phyloP scores from a whole-genome alignment of 345 rosid genomes.

The Bruguiera gymnorhiza region DNA sequence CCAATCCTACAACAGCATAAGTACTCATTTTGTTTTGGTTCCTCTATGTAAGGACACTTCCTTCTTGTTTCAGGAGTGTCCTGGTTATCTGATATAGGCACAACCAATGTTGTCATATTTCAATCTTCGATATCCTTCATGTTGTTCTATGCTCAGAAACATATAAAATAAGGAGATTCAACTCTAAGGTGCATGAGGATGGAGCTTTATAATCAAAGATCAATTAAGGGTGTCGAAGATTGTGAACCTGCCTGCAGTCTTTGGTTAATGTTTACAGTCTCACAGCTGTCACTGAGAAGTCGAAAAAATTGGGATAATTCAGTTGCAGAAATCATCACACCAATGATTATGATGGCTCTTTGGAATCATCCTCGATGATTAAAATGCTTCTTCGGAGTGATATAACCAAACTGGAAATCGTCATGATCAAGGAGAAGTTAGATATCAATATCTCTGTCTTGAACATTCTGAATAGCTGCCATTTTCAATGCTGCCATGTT shows the following conservation, averaged over 20 bases:
- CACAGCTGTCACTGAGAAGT: no score
- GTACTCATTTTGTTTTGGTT: slow-evolving; percentile 5
- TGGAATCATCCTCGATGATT: not conserved
- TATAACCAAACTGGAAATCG: no score
- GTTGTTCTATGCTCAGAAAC: not conserved
- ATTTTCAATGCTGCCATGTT: slow-evolving; percentile 4
- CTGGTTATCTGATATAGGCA: not conserved
- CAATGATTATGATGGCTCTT: not conserved
- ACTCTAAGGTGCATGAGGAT: not conserved
- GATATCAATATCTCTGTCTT: slow-evolving; percentile 5
- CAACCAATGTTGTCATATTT: not conserved
- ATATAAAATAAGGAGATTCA: no score
- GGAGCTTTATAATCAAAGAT: not conserved
- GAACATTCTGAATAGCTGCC: slow-evolving; percentile 8
- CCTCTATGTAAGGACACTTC: slow-evolving; percentile 18
- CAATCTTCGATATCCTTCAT: slow-evolving; percentile 13
- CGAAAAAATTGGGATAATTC: no score
- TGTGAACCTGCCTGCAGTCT: not conserved
- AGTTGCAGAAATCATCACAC: not conserved
- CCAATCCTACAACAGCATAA: not conserved
- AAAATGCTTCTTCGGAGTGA: no score
- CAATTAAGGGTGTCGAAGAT: no score
- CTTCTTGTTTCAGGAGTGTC: slow-evolving; percentile 32
- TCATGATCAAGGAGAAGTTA: slow-evolving; percentile 3
- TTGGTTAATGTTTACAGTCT: not conserved